Evolutionary conservation across 768 basidiomycete species (phyloP).

Genomic region (Psilocybe sp.): DNA sequence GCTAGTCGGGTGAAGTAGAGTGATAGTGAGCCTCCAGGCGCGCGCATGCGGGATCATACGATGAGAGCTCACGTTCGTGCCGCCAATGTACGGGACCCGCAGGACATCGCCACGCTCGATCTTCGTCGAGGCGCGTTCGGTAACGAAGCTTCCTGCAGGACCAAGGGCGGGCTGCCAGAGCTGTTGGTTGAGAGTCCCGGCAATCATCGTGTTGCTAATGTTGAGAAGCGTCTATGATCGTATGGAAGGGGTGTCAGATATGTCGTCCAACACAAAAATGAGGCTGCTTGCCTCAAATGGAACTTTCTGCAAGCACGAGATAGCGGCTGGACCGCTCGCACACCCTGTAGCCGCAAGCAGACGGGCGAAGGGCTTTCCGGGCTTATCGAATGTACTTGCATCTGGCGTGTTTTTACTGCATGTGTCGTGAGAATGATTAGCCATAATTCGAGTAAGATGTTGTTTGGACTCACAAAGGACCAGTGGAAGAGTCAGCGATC

Average conservation of each 20-base stretch:
- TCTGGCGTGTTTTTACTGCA: conserved; percentile 51
- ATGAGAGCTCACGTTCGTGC: conserved; percentile 44
- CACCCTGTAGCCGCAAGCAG: conserved; percentile 49
- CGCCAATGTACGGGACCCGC: conserved; percentile 52
- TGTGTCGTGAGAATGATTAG: neutral
- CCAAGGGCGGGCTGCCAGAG: conserved; percentile 59
- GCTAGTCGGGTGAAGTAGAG: too few species aligned
- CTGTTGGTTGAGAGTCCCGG: conserved; percentile 45
- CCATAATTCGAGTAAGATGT: neutral
- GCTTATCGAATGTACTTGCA: conserved; percentile 44
- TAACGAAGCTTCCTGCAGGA: conserved; percentile 44
- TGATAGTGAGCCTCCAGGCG: too few species aligned
- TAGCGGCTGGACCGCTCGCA: conserved; percentile 28
- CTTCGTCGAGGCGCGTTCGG: conserved; percentile 41
- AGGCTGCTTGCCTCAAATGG: conserved; percentile 38
- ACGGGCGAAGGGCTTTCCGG: conserved; percentile 48
- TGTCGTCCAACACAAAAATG: neutral
- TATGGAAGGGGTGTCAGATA: neutral
- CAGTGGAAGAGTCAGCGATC: conserved; percentile 48
- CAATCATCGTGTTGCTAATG: conserved; percentile 45
- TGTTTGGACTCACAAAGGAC: conserved; percentile 44
- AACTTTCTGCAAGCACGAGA: conserved; percentile 43
- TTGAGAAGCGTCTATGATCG: conserved; percentile 41
- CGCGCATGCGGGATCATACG: too few species aligned
- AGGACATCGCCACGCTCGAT: conserved; percentile 48